phyloP scores from a whole-genome alignment of 495 filamentous ascomycete species.

The Terfezia boudieri region DNA sequence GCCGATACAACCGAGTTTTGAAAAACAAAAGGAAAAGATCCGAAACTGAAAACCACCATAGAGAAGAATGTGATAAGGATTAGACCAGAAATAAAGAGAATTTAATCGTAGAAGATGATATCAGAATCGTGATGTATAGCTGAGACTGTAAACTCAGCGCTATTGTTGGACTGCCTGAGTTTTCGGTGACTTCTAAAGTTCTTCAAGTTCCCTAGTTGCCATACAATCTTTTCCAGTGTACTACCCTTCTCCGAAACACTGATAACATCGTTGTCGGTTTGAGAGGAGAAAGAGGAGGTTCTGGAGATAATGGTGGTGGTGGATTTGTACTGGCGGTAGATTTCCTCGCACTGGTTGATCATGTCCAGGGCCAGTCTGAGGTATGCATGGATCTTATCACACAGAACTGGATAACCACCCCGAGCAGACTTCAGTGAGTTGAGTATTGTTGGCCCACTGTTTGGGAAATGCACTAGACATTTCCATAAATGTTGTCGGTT shows the following conservation, averaged over 20 bases:
- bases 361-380: slow-evolving; percentile 25
- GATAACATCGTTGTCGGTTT: slow-evolving; percentile 7
- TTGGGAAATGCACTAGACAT: slow-evolving; percentile 38
- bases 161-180: background rate
- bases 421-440: slow-evolving; percentile 32
- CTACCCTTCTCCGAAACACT: slow-evolving; percentile 24
- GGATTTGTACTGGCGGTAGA: background rate
- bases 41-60: too few relatives aligned
- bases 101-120: too few relatives aligned
- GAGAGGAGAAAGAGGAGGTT: slow-evolving; percentile 28
- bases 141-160: background rate
- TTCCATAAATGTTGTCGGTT: slow-evolving; percentile 46
- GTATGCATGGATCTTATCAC: slow-evolving; percentile 36
- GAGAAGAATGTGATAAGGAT: too few relatives aligned
- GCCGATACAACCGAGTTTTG: too few relatives aligned
- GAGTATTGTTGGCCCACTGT: slow-evolving; percentile 33
- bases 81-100: too few relatives aligned
- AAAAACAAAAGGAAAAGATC: too few relatives aligned
- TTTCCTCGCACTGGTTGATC: slow-evolving; percentile 17
- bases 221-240: slow-evolving; percentile 35
- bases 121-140: too few relatives aligned
- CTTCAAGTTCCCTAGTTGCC: slow-evolving; percentile 28
- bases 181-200: background rate
- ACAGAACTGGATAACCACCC: slow-evolving; percentile 35
- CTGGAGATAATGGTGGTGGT: slow-evolving; percentile 4